These are phyloP conservation scores for Kalmanozyma brasiliensis DNA, from an alignment of 1,284 basidiomycete genomes.

Conservation along the genomic window DNA sequence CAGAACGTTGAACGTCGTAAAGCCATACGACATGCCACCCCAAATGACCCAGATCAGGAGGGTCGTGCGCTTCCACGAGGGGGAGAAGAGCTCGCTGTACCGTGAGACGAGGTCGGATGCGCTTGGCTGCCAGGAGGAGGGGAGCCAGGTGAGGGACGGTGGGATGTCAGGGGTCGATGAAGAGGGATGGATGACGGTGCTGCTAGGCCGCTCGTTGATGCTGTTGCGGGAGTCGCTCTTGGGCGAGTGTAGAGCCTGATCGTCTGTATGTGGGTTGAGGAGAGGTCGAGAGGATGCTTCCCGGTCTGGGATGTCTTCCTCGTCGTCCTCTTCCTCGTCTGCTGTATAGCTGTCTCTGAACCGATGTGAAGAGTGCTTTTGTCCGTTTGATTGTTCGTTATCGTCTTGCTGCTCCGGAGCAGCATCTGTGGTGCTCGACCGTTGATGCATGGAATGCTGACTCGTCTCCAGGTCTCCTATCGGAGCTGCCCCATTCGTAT, in stretches of 20 bases:
- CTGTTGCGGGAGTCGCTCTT: constrained; percentile 13
- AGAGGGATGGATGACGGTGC: not conserved
- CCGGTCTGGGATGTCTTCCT: not conserved
- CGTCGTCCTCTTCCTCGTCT: constrained; percentile 8
- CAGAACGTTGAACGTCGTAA: constrained; percentile 97
- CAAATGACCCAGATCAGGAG: constrained; percentile 71
- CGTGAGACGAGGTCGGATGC: constrained; percentile 71
- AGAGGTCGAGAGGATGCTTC: constrained; percentile 11
- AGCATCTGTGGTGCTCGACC: not conserved
- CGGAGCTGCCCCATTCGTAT: not conserved
- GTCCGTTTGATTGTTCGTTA: no score
- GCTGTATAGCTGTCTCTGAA: constrained; percentile 1
- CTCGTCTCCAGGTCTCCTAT: constrained; percentile 27
- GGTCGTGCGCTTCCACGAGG: constrained; percentile 85
- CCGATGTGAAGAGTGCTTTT: not conserved
- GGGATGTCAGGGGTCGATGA: constrained; percentile 10
- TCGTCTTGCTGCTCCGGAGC: not conserved
- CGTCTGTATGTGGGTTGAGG: constrained; percentile 7
- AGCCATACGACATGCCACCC: constrained; percentile 72
- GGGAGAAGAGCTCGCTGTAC: constrained; percentile 79
- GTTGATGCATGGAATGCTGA: constrained; percentile 14
- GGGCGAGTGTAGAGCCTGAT: not conserved
- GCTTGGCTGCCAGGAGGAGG: constrained; percentile 32
- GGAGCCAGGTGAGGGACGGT: constrained; percentile 30
- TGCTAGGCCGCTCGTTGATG: constrained; percentile 8